Percentiles rank a stretch among this genome's conserved stretches.
These are phyloP conservation scores for Aspergillus hiratsukae DNA, from an alignment of 2,329 filamentous ascomycete species.

Conservation along the genomic window DNA sequence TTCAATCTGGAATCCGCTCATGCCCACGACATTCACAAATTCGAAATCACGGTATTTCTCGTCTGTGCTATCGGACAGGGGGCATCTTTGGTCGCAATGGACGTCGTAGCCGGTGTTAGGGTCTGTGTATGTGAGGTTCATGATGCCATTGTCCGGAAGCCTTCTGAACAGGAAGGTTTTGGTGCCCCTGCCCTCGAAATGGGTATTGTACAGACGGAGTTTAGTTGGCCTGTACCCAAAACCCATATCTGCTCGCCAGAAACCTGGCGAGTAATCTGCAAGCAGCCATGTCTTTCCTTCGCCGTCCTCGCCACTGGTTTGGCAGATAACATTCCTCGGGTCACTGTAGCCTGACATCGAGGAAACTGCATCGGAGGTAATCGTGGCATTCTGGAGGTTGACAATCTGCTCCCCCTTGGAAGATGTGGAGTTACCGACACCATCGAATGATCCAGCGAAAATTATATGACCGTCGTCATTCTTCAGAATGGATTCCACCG, in stretches of 20 bases:
- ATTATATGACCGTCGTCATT: slow-evolving; percentile 77
- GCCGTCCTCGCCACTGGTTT: slow-evolving; percentile 61
- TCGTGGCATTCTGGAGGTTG: slow-evolving; percentile 74
- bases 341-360: slow-evolving; percentile 65
- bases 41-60: slow-evolving; percentile 78
- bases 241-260: slow-evolving; percentile 76
- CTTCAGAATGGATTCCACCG: slow-evolving; percentile 79
- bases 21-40: slow-evolving; percentile 83
- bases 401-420: slow-evolving; percentile 67
- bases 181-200: slow-evolving; percentile 76
- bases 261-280: slow-evolving; percentile 68
- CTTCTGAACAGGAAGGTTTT: slow-evolving; percentile 84
- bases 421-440: slow-evolving; percentile 70
- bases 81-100: slow-evolving; percentile 77
- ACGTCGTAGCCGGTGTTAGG: slow-evolving; percentile 61
- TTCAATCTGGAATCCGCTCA: slow-evolving; percentile 81
- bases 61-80: slow-evolving; percentile 67
- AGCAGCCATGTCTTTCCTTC: slow-evolving; percentile 80
- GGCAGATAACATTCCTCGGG: slow-evolving; percentile 78
- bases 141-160: slow-evolving; percentile 81
- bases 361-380: slow-evolving; percentile 60
- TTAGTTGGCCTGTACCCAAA: slow-evolving; percentile 86
- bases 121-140: slow-evolving; percentile 92
- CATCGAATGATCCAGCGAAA: slow-evolving; percentile 87
- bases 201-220: slow-evolving; percentile 82